Base-by-base conservation (phyloP, 2,329 filamentous ascomycete species). In the Apiospora saccharicola region DNA sequence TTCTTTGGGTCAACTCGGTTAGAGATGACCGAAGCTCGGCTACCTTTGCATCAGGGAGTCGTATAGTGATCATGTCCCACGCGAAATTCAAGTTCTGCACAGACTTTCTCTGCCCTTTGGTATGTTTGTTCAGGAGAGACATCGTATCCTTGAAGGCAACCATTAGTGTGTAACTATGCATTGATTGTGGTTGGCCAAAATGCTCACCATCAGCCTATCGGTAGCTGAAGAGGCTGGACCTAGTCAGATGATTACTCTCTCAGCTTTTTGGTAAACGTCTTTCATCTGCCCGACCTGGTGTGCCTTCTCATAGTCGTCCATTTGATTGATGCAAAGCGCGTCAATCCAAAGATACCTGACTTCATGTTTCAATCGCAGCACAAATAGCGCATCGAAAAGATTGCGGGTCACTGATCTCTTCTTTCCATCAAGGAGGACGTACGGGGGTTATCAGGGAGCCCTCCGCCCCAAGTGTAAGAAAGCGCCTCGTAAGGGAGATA, bases 231-330 rank as follows among this genome's bases (percentile, higher is more conserved):
- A 14, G 6, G 30, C 13, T 4, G n/a, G n/a, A 3, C 75, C 75
- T 6, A 76, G 70, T 75, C 75, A 76, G 7, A 76, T 68, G 26
- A 76, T 43, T 37, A 76, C 75, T 14, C 70, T 44, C 16, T 72
- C 71, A 2, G 75, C 75, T 4, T 44, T 30, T n/a, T 67, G 37
- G 68, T 75, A 76, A 0, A 76, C 73, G 7, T 73, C 30, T 4
- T 69, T 68, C 75, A 76, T 76, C 16, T 71, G 71, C 12, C 71
- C 49, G 22, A 76, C 75, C 30, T 76, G 75, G 30, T 75, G 72
- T 5, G 73, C 72, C 46, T 69, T 67, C 41, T 76, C 75, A 3
- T 37, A 19, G 7, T 67, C 26, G 26, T 71, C 68, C 22, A n/a
- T 41, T 34, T 76, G 75, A 34, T 76, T 46, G 43, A 72, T 71